Conservation (phyloP, 108 stramenopile species). For the Craspedostauros australis region DNA sequence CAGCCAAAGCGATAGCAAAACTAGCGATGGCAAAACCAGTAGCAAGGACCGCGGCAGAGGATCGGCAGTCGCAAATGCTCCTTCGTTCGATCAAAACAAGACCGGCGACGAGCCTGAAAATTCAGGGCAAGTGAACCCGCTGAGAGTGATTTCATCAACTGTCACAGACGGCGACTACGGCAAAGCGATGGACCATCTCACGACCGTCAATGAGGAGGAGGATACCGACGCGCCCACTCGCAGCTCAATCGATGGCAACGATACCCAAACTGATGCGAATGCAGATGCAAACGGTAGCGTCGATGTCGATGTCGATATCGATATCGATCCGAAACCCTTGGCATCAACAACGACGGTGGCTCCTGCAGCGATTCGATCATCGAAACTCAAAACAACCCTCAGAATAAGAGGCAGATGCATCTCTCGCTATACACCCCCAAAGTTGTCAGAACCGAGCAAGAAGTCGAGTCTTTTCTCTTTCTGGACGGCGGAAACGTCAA, state of each 20-base stretch:
- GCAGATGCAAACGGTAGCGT: background rate
- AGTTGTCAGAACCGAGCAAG: constrained; percentile 59
- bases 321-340: background rate
- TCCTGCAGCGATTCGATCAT: too few relatives aligned
- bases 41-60: too few relatives aligned
- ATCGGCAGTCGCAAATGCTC: too few relatives aligned
- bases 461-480: constrained; percentile 66
- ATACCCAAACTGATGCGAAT: background rate
- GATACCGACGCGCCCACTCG: background rate
- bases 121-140: too few relatives aligned
- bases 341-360: background rate
- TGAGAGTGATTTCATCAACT: too few relatives aligned
- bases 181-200: too few relatives aligned
- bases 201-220: background rate
- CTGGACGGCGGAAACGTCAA: constrained; percentile 28
- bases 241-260: background rate
- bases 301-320: background rate
- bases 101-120: too few relatives aligned
- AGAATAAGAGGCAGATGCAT: constrained; percentile 57
- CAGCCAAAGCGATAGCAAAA: too few relatives aligned
- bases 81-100: too few relatives aligned
- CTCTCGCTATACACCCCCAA: constrained; percentile 60
- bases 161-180: too few relatives aligned
- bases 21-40: too few relatives aligned
- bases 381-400: constrained; percentile 32